A percentile compares a stretch with the other conserved stretches of the same genome.
Evolutionary conservation across 306 rosid genomes (phyloP).

Genomic region (Prunus mongolica): DNA sequence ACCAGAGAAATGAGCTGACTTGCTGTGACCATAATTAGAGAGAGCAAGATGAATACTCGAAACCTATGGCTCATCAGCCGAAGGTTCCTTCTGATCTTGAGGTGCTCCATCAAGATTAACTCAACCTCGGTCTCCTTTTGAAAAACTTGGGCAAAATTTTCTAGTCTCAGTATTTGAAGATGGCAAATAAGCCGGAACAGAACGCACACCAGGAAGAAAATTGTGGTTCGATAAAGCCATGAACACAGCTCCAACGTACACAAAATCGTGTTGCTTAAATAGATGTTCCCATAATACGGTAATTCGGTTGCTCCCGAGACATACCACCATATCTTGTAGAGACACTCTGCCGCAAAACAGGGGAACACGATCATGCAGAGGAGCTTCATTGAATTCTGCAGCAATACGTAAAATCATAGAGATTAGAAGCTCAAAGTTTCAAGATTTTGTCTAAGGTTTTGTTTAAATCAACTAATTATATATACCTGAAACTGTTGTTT

Average conservation of each 20-base stretch:
- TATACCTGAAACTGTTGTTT: slow-evolving; percentile 58
- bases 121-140: slow-evolving; percentile 62
- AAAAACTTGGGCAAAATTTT: slow-evolving; percentile 60
- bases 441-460: not conserved
- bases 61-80: slow-evolving; percentile 78
- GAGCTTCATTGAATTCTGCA: slow-evolving; percentile 70
- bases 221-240: slow-evolving; percentile 71
- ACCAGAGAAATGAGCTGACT: slow-evolving; percentile 73
- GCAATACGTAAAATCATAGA: slow-evolving; percentile 19
- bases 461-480: not conserved
- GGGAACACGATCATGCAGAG: slow-evolving; percentile 53
- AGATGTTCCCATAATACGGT: slow-evolving; percentile 62
- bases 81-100: slow-evolving; percentile 52
- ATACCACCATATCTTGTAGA: slow-evolving; percentile 91
- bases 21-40: slow-evolving; percentile 69
- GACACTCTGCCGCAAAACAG: slow-evolving; percentile 53
- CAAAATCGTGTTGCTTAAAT: slow-evolving; percentile 41
- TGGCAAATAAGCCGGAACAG: slow-evolving; percentile 75
- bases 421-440: not conserved
- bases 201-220: slow-evolving; percentile 73
- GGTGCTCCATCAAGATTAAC: slow-evolving; percentile 63
- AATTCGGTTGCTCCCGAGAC: slow-evolving; percentile 54
- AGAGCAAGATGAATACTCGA: slow-evolving; percentile 56
- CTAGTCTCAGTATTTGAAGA: slow-evolving; percentile 66
- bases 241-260: slow-evolving; percentile 65